A percentile compares a stretch with the other conserved stretches of the same genome.
Evolutionary conservation across 2,329 filamentous ascomycete genomes (phyloP).

Genomic region (Colletotrichum cuscutae): DNA sequence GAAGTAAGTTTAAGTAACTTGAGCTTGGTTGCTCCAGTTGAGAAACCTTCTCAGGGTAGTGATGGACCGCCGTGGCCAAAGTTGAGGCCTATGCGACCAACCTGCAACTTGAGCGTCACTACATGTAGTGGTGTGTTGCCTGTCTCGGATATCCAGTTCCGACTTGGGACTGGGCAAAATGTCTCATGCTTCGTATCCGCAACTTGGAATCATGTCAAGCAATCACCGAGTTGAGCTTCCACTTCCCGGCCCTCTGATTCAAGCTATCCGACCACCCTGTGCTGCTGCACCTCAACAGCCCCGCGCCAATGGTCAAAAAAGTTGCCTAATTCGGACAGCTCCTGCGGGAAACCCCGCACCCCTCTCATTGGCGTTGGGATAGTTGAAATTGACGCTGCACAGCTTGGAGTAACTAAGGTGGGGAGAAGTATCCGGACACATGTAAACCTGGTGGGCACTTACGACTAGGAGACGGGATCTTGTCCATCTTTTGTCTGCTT

Average conservation of each 20-base stretch:
- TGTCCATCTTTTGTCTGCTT: conserved; percentile 9
- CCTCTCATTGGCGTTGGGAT: neutral
- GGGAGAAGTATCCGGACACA: too few species aligned
- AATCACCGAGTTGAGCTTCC: neutral
- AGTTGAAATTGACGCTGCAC: too few species aligned
- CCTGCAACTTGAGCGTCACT: neutral
- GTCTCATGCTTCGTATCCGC: neutral
- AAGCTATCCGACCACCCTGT: neutral
- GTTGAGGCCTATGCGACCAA: too few species aligned
- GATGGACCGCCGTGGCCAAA: too few species aligned
- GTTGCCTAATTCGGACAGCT: conserved; percentile 7
- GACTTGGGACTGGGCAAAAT: neutral
- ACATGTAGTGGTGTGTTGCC: neutral
- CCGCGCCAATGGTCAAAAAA: conserved; percentile 13
- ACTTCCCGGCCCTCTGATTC: neutral
- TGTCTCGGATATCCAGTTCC: neutral
- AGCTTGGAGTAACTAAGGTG: too few species aligned
- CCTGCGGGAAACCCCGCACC: neutral
- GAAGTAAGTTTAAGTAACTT: neutral
- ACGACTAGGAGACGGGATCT: neutral
- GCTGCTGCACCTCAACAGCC: neutral
- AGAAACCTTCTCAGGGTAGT: neutral
- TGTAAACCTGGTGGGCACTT: neutral
- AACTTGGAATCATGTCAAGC: neutral
- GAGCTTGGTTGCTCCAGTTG: neutral